Conservation (phyloP, 2,329 filamentous ascomycete species). For the Salinomyces thailandicus region DNA sequence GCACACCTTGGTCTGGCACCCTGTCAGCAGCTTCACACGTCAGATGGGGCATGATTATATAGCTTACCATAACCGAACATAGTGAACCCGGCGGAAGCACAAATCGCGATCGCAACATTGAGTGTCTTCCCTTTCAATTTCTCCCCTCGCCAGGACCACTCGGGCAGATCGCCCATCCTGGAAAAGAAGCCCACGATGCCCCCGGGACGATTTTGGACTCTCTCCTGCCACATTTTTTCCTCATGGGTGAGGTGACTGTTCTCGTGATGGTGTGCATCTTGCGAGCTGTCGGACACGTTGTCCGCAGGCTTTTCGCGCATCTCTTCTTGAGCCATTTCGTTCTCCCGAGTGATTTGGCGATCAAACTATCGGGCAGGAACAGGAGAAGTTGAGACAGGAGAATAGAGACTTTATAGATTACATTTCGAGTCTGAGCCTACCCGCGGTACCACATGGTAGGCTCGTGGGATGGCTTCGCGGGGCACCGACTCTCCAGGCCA, state of each 20-base stretch:
- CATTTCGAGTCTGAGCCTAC: not conserved
- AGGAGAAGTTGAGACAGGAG: not conserved
- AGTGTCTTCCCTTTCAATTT: conserved; percentile 29
- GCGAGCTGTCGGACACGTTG: no score
- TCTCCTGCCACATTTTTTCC: not conserved
- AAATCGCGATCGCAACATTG: conserved; percentile 32
- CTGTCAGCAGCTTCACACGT: not conserved
- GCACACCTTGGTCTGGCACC: not conserved
- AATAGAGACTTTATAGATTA: not conserved
- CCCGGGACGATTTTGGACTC: not conserved
- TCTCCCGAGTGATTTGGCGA: no score
- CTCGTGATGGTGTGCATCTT: not conserved
- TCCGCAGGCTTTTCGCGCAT: no score
- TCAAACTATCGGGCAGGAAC: no score
- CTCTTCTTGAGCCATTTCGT: no score
- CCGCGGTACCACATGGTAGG: not conserved
- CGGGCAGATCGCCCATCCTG: not conserved
- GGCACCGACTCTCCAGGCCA: no score
- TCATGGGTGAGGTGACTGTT: not conserved
- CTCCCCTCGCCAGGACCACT: no score
- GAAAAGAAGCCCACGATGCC: not conserved
- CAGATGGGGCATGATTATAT: not conserved
- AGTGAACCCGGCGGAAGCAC: conserved; percentile 26
- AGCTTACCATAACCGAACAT: conserved; percentile 15
- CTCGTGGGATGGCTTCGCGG: not conserved